Evolutionary conservation across 2,329 filamentous ascomycete genomes (phyloP), one percentile per base, ranked within the genome.

Genomic region (Pseudocercospora musae): DNA sequence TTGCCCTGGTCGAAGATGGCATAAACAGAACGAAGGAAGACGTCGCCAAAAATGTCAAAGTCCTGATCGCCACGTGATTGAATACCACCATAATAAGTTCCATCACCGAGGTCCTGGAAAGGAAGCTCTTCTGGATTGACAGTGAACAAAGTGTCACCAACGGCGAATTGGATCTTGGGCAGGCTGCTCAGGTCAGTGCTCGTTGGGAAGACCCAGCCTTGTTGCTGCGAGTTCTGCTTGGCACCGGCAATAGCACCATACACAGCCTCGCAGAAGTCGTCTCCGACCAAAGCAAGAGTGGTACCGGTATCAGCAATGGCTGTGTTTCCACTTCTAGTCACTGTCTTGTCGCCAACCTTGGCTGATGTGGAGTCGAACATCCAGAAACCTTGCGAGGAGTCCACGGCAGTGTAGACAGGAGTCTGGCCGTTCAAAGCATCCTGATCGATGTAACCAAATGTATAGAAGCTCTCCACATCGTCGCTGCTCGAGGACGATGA

Each of bases 221-320:
- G 63, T 48, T 66, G 64, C 40, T 66, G 64, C n/a, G 50, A 54
- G 56, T 44, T 62, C 58, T 62, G 55, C 59, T 67, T 79, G 6
- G 86, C 80, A 13, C 86, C 87, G 3, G 84, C 82, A 63, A 91
- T 90, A 29, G 82, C 78, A 56, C 77, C 78, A 74, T 91, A 91
- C 64, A 91, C 80, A 1, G 82, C 82, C 61, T 86, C 75, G 70
- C 84, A 87, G 15, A 84, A 79, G 1, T 76, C 72, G 70, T 91
- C 89, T 29, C 83, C 81, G 46, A 91, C 79, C 21, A 91, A 80
- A 1, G 84, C 84, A 54, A 91, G 81, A 1, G 88, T 88, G 31
- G 88, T 90, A 58, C 87, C 88, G 0, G 88, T 91, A 73, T 91
- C 89, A 21, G 84, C 85, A 66, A 91, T 89, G 56, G 89, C 87